phyloP scores from a whole-genome alignment of 306 rosid species.

The Erythrophleum fordii region DNA sequence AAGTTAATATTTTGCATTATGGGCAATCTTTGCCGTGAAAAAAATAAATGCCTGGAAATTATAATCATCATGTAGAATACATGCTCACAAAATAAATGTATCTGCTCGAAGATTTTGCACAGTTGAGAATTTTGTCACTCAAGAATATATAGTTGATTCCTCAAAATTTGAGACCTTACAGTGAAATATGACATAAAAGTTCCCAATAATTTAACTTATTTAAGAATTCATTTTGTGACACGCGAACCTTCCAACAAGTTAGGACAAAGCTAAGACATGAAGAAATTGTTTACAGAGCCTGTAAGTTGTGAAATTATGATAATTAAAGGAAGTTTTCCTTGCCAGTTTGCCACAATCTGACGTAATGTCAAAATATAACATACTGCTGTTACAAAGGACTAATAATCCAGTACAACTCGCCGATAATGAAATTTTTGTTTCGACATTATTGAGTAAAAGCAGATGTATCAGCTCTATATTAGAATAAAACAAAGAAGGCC shows the following conservation, averaged over 20 bases:
- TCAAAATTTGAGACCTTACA: constrained; percentile 6
- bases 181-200: not conserved
- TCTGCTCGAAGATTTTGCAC: constrained; percentile 13
- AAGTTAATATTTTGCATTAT: constrained; percentile 9
- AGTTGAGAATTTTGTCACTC: not conserved
- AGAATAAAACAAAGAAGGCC: constrained; percentile 1
- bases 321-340: not conserved
- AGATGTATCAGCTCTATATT: constrained; percentile 24
- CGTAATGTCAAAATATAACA: constrained; percentile 14
- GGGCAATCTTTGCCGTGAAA: not conserved
- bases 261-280: not conserved
- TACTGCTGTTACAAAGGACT: constrained; percentile 3
- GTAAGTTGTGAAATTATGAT: not conserved
- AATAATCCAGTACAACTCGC: not conserved
- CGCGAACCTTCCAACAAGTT: not conserved
- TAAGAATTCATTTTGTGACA: not conserved
- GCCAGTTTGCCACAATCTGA: not conserved
- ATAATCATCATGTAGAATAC: constrained; percentile 2
- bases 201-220: not conserved
- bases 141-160: constrained; percentile 28
- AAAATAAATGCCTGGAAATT: constrained; percentile 1
- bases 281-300: not conserved
- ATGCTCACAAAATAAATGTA: constrained; percentile 20
- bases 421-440: not conserved
- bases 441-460: constrained; percentile 21